These are phyloP conservation scores for Fusarium sambucinum DNA, from an alignment of 2,329 filamentous ascomycete genomes.

Conservation along the genomic window DNA sequence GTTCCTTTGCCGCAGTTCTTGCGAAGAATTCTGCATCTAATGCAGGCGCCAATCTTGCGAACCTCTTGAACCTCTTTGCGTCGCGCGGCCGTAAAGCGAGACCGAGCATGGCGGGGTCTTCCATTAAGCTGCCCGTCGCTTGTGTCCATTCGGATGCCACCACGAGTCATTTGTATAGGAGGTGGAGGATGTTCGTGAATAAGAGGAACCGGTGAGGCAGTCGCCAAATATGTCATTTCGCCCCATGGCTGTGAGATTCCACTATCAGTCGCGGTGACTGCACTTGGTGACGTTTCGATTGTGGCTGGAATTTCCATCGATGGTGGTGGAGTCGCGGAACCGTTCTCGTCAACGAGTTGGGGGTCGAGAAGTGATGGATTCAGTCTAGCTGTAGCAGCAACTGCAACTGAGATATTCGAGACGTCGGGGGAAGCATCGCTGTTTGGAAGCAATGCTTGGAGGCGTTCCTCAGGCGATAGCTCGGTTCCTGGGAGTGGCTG, in stretches of 20 bases:
- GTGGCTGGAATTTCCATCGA: constrained; percentile 41
- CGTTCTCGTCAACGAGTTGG: constrained; percentile 55
- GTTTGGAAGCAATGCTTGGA: constrained; percentile 60
- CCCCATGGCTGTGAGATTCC: constrained; percentile 62
- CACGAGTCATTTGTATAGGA: constrained; percentile 54
- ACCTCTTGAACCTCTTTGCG: constrained; percentile 75
- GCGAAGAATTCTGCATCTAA: constrained; percentile 73
- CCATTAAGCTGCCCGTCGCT: constrained; percentile 59
- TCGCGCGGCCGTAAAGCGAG: constrained; percentile 68
- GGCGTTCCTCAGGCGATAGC: constrained; percentile 62
- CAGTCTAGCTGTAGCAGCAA: constrained; percentile 67
- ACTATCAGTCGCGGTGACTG: constrained; percentile 42
- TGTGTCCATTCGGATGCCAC: constrained; percentile 67
- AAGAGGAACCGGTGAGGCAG: constrained; percentile 50
- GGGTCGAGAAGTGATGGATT: constrained; percentile 68
- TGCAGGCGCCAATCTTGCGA: constrained; percentile 73
- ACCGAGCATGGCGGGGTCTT: constrained; percentile 65
- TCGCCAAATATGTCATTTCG: constrained; percentile 64
- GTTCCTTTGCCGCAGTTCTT: constrained; percentile 75
- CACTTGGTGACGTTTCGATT: constrained; percentile 41
- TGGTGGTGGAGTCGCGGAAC: constrained; percentile 50
- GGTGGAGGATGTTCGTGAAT: constrained; percentile 50
- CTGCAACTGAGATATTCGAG: constrained; percentile 67
- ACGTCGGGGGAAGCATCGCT: constrained; percentile 57
- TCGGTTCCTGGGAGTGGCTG: constrained; percentile 50